A percentile compares a stretch with the other conserved stretches of the same genome.
Conservation (phyloP, 768 basidiomycete species). For the Aureoboletus auriporus region DNA sequence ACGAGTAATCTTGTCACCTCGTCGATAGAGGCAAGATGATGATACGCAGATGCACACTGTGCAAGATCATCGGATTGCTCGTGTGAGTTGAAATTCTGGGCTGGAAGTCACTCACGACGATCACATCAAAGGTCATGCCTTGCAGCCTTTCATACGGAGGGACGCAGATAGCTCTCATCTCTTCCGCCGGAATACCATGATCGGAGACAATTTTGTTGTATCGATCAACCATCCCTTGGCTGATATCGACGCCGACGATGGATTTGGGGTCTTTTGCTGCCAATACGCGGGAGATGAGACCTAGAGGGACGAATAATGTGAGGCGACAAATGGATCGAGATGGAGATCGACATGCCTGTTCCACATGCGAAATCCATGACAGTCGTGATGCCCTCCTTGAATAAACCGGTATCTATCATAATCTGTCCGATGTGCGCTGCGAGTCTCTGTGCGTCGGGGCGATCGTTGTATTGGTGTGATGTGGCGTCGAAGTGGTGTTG, state of each 20-base stretch:
- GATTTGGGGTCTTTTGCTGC: constrained; percentile 55
- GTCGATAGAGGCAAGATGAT: constrained; percentile 52
- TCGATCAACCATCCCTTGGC: constrained; percentile 61
- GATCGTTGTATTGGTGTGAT: constrained; percentile 24
- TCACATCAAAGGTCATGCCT: constrained; percentile 59
- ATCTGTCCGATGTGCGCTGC: constrained; percentile 22
- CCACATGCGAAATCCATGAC: constrained; percentile 78
- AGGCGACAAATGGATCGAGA: not conserved
- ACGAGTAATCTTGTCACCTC: constrained; percentile 50
- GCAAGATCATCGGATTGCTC: not conserved
- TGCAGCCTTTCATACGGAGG: constrained; percentile 42
- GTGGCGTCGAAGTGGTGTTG: constrained; percentile 21
- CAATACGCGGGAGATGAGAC: constrained; percentile 58
- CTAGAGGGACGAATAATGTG: constrained; percentile 30
- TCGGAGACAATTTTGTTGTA: constrained; percentile 57
- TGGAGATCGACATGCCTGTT: constrained; percentile 35
- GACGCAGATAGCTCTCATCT: constrained; percentile 59
- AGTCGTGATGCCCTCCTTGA: constrained; percentile 52
- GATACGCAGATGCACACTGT: constrained; percentile 63
- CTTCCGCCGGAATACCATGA: constrained; percentile 60
- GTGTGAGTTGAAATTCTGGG: too few relatives aligned
- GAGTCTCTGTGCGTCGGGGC: constrained; percentile 13
- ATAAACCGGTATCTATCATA: constrained; percentile 37
- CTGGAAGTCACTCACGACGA: constrained; percentile 48
- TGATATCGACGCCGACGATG: constrained; percentile 75